A percentile compares a stretch with the other conserved stretches of the same genome.
Evolutionary conservation across 495 filamentous ascomycete species (phyloP).

Genomic region (Aspergillus sclerotioniger): DNA sequence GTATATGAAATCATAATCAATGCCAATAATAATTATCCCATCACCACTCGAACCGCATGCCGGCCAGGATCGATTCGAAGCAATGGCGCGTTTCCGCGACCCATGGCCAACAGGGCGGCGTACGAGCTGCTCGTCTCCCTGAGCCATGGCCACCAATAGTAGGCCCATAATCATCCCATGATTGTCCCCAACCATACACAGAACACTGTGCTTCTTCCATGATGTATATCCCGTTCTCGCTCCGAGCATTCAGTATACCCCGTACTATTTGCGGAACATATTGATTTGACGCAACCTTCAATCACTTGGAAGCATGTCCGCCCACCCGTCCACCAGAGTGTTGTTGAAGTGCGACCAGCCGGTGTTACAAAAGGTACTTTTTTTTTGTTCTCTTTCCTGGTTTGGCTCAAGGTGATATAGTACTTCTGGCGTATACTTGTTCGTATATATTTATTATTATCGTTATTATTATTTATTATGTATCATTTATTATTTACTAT

Average conservation of each 20-base stretch:
- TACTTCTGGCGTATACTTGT: too few relatives aligned
- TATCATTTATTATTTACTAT: too few relatives aligned
- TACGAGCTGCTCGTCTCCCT: not conserved
- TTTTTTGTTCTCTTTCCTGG: not conserved
- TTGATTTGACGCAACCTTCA: conserved; percentile 1
- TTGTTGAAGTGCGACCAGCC: not conserved
- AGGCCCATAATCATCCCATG: not conserved
- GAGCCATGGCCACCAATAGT: not conserved
- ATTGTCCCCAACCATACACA: not conserved
- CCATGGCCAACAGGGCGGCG: not conserved
- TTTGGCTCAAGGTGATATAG: not conserved
- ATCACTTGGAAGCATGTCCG: not conserved
- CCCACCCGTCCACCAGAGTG: not conserved
- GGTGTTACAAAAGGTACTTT: not conserved
- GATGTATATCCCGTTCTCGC: not conserved
- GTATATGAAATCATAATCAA: conserved; percentile 7
- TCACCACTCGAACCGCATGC: not conserved
- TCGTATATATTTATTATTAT: too few relatives aligned
- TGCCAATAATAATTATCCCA: not conserved
- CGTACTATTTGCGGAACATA: not conserved
- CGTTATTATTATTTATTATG: too few relatives aligned
- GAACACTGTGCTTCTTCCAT: not conserved
- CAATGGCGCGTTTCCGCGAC: not conserved
- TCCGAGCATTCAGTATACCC: not conserved
- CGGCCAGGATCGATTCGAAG: not conserved